Conservation (phyloP, 2,329 filamentous ascomycete species). For the Pseudocercospora pini-densiflorae region DNA sequence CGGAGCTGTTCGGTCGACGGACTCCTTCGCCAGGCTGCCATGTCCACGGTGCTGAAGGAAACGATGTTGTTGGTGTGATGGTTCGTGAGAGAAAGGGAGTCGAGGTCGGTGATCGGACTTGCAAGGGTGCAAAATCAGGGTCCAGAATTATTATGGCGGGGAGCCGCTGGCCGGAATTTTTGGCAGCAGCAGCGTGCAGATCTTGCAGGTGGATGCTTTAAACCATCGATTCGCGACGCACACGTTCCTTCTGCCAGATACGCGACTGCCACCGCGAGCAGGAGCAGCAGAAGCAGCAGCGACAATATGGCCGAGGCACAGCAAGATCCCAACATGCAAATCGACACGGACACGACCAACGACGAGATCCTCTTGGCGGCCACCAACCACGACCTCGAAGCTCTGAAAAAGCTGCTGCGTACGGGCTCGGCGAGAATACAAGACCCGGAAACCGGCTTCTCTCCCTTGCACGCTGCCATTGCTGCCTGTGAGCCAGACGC, state of each 20-base stretch:
- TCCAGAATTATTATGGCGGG: neutral
- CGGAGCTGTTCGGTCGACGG: neutral
- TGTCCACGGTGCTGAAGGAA: neutral
- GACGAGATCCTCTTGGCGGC: conserved; percentile 70
- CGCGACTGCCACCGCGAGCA: neutral
- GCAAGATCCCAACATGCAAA: conserved; percentile 29
- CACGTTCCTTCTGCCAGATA: neutral
- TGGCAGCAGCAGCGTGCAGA: neutral
- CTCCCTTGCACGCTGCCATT: conserved; percentile 88
- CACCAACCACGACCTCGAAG: conserved; percentile 68
- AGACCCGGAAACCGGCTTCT: conserved; percentile 82
- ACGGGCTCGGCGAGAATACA: conserved; percentile 71
- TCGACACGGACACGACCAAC: conserved; percentile 50
- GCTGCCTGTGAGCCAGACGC: conserved; percentile 60
- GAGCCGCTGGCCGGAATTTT: neutral
- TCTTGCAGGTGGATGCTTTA: neutral
- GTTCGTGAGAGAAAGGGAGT: neutral
- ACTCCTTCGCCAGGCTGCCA: neutral
- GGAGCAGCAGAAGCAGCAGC: neutral
- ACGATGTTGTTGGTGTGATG: neutral
- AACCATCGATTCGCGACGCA: neutral
- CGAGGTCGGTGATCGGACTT: neutral
- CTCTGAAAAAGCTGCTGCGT: conserved; percentile 71
- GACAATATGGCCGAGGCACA: conserved; percentile 13
- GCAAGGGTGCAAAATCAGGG: neutral